Conservation (phyloP, 2,329 filamentous ascomycete species). For the Colletotrichum sublineola region DNA sequence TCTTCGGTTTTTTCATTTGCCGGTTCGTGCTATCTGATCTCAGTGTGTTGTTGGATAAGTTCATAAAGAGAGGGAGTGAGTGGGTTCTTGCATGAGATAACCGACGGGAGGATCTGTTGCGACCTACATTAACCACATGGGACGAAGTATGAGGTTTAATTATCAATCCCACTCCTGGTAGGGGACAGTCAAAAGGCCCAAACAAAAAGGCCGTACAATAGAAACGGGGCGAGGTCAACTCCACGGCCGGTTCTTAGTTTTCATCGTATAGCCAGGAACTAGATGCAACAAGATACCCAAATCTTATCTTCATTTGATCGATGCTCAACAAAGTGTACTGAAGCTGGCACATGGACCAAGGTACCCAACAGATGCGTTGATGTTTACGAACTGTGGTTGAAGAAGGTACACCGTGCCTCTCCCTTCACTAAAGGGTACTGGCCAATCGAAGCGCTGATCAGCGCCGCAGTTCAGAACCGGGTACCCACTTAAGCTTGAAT, state of each 20-base stretch:
- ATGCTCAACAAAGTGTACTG: background rate
- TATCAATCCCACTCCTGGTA: background rate
- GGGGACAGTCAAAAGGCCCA: background rate
- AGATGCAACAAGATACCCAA: background rate
- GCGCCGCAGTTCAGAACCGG: background rate
- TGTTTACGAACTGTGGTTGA: background rate
- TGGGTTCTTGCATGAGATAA: constrained; percentile 75
- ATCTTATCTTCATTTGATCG: background rate
- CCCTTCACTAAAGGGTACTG: background rate
- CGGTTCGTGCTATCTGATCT: constrained; percentile 93
- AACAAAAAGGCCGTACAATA: background rate
- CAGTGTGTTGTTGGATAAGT: constrained; percentile 90
- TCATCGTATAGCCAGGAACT: background rate
- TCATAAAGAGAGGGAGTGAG: constrained; percentile 95
- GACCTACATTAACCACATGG: background rate
- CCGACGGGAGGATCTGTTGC: background rate
- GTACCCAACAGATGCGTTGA: background rate
- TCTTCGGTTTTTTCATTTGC: constrained; percentile 97
- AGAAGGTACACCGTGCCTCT: background rate
- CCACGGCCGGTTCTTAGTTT: background rate
- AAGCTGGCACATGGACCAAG: no score
- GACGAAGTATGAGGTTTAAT: background rate
- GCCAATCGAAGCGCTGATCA: background rate
- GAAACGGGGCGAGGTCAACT: background rate
- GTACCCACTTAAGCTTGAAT: background rate